These are phyloP conservation scores for Calonectria honghensis DNA, from an alignment of 2,329 filamentous ascomycete species.

Conservation along the genomic window DNA sequence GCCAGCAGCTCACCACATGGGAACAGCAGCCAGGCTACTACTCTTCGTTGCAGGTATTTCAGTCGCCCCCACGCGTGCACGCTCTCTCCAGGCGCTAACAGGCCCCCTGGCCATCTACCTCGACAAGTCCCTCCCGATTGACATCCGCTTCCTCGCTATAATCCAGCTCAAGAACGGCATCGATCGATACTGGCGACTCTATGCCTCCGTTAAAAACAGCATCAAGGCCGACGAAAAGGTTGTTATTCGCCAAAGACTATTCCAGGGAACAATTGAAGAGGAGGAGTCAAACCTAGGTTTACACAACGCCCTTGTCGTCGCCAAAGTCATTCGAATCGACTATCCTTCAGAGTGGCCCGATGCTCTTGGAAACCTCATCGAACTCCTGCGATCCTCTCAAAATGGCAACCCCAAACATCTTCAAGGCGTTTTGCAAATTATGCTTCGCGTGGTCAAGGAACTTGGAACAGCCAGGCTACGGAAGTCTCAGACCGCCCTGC, in stretches of 20 bases:
- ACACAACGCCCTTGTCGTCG: constrained; percentile 90
- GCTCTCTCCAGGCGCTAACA: constrained; percentile 40
- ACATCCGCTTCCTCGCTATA: constrained; percentile 90
- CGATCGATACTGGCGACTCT: constrained; percentile 91
- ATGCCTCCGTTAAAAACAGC: constrained; percentile 76
- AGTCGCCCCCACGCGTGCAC: neutral
- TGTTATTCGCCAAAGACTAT: constrained; percentile 82
- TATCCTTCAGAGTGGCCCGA: constrained; percentile 90
- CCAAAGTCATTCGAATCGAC: constrained; percentile 92
- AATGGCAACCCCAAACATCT: constrained; percentile 79
- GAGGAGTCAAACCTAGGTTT: constrained; percentile 84
- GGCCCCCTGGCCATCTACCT: constrained; percentile 83
- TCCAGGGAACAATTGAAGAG: constrained; percentile 87
- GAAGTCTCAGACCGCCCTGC: constrained; percentile 84
- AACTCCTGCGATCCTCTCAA: constrained; percentile 73
- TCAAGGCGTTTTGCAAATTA: constrained; percentile 82
- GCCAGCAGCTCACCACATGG: constrained; percentile 83
- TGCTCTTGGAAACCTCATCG: constrained; percentile 76
- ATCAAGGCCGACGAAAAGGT: constrained; percentile 85
- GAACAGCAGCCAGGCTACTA: constrained; percentile 81
- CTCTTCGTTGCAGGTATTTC: constrained; percentile 77
- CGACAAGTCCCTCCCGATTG: constrained; percentile 83
- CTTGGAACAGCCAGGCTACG: constrained; percentile 86
- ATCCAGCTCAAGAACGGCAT: constrained; percentile 98
- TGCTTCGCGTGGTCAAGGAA: constrained; percentile 93